Base-by-base conservation (phyloP, 2,329 filamentous ascomycete species). In the Fusarium sp. region DNA sequence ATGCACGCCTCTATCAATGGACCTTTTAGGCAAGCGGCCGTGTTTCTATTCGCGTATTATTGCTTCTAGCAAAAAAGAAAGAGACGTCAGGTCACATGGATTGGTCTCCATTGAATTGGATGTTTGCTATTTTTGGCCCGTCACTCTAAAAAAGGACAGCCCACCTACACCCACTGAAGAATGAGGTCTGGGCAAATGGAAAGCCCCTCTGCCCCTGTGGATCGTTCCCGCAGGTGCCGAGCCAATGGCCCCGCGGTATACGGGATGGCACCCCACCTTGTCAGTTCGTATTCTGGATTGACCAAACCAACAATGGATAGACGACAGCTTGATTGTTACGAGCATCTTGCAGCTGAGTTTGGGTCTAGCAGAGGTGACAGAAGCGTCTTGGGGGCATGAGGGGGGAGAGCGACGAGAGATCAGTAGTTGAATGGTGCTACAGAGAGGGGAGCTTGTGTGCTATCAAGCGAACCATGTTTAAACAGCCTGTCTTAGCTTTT, bases 221-320 rank as follows among this genome's bases (percentile, higher is more conserved):
- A 67, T 62, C 64, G 41, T 43, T 58, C 62, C 47, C 44, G 56
- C 22, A 40, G 48, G 20, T 55, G 56, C 61, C 61, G 61, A 62
- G 17, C 68, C 70, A 71, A 72, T 71, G 40, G 32, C 47, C 57
- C 45, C 33, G 33, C 56, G 56, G 50, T 68, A 46, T 39, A 62
- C 39, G 60, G 62, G 46, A 65, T 70, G 63, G 60, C 67, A 64
- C 52, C 27, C 71, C 71, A 70, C 71, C 71, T 68, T 61, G 56
- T 30, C 56, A 73, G 70, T 73, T 73, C 71, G 71, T 73, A 73
- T 73, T 73, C 61, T 59, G 45, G 51, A 52, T 49, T 51, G 58
- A 68, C 56, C 59, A 63, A 71, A 43, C 56, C 67, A 62, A 50
- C 50, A 35, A 45, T 19, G 49, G 53, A 49, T 39, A 62, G 56